phyloP scores from a whole-genome alignment of 2,329 filamentous ascomycete genomes.

The Neofusicoccum kwambonambiense region DNA sequence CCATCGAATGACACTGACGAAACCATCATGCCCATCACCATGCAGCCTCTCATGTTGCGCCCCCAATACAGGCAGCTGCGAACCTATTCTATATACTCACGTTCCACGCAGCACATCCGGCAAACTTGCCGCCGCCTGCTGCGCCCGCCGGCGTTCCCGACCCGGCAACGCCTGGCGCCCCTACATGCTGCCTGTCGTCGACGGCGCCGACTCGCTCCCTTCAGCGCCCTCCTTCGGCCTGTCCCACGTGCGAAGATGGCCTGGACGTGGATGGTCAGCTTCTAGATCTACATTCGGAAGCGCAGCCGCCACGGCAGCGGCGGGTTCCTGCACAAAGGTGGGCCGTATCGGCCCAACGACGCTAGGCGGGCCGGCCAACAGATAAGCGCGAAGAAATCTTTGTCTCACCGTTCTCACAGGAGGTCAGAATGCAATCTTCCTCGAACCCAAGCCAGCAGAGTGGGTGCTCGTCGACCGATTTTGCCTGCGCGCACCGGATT shows the following conservation, averaged over 20 bases:
- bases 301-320: slow-evolving; percentile 1
- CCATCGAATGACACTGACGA: slow-evolving; percentile 16
- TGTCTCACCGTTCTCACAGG: slow-evolving; percentile 79
- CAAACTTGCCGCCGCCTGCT: not conserved
- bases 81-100: not conserved
- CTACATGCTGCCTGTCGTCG: slow-evolving; percentile 27
- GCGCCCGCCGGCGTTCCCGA: not conserved
- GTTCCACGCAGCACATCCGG: not conserved
- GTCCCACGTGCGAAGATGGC: slow-evolving; percentile 74
- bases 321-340: slow-evolving; percentile 19
- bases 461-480: slow-evolving; percentile 80
- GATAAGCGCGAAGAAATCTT: slow-evolving; percentile 19
- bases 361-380: slow-evolving; percentile 8
- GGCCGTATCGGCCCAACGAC: slow-evolving; percentile 16
- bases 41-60: slow-evolving; percentile 14
- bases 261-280: slow-evolving; percentile 42
- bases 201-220: slow-evolving; percentile 34
- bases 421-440: slow-evolving; percentile 87
- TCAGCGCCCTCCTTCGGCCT: slow-evolving; percentile 54
- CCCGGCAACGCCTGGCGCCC: not conserved
- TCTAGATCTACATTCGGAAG: slow-evolving; percentile 24
- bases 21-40: not conserved
- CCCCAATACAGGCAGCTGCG: not conserved
- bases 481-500: slow-evolving; percentile 56
- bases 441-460: slow-evolving; percentile 91